Percentiles rank a stretch among this genome's conserved stretches.
phyloP scores from a whole-genome alignment of 1,284 basidiomycete genomes.

The Gomphus sp. region DNA sequence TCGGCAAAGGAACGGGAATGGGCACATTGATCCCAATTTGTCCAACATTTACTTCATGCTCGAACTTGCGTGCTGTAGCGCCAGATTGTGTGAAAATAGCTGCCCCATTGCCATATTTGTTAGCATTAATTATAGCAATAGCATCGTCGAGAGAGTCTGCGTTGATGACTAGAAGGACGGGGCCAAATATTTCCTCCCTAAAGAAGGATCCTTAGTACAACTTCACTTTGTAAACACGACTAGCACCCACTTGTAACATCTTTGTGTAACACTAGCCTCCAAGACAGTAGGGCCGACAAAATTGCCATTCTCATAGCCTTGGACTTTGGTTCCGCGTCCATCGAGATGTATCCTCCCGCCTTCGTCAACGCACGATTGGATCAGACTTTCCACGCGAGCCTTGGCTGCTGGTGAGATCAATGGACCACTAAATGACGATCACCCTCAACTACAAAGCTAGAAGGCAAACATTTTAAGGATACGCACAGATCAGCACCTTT shows the following conservation, averaged over 20 bases:
- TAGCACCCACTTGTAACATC: slow-evolving; percentile 68
- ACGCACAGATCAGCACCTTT: slow-evolving; percentile 76
- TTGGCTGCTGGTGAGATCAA: slow-evolving; percentile 89
- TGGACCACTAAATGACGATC: slow-evolving; percentile 60
- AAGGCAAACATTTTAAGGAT: not conserved
- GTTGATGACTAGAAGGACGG: slow-evolving; percentile 74
- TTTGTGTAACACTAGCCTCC: slow-evolving; percentile 77
- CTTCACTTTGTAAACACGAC: not conserved
- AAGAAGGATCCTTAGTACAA: not conserved
- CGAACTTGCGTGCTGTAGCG: slow-evolving; percentile 92
- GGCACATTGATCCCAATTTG: slow-evolving; percentile 94
- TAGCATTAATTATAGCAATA: slow-evolving; percentile 81
- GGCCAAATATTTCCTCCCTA: slow-evolving; percentile 94
- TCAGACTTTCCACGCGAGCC: slow-evolving; percentile 67
- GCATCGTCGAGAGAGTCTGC: slow-evolving; percentile 90
- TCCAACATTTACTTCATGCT: slow-evolving; percentile 82
- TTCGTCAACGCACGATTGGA: slow-evolving; percentile 74
- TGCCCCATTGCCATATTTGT: slow-evolving; percentile 90
- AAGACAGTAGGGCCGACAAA: slow-evolving; percentile 94
- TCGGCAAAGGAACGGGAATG: slow-evolving; percentile 82
- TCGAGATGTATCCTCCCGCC: slow-evolving; percentile 88
- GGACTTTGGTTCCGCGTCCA: slow-evolving; percentile 63
- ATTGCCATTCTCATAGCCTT: slow-evolving; percentile 84
- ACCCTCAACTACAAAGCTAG: slow-evolving; percentile 9
- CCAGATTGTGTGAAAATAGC: slow-evolving; percentile 96